Evolutionary conservation across 768 basidiomycete genomes (phyloP).

Genomic region (Hericium erinaceus): DNA sequence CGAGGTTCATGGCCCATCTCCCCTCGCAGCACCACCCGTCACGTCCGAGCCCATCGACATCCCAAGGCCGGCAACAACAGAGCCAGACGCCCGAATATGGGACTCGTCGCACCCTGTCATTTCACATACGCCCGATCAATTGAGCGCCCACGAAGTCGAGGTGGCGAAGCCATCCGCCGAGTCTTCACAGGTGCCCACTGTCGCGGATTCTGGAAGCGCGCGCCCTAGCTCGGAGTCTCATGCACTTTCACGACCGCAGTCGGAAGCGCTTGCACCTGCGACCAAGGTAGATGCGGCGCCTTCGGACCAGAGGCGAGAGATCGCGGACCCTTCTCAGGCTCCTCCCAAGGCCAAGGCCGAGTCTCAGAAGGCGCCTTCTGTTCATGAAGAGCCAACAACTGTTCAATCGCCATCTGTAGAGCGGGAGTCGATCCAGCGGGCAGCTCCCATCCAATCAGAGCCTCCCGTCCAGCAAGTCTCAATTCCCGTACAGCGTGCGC

Average conservation of each 20-base stretch:
- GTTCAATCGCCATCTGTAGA: background rate
- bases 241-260: background rate
- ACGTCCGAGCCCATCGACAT: constrained; percentile 4
- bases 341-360: background rate
- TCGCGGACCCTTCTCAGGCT: background rate
- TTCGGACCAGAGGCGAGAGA: background rate
- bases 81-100: background rate
- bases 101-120: background rate
- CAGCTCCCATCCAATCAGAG: background rate
- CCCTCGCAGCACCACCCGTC: constrained; percentile 14
- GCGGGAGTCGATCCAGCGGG: background rate
- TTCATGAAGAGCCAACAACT: background rate
- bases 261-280: background rate
- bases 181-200: background rate
- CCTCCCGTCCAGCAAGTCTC: background rate
- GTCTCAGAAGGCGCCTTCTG: background rate
- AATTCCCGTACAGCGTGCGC: background rate
- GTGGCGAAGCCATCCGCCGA: background rate
- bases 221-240: background rate
- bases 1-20: constrained; percentile 17
- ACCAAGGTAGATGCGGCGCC: background rate
- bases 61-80: background rate
- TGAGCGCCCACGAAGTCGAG: background rate
- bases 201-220: background rate
- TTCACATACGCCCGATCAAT: background rate